Evolutionary conservation across 164 flowering plant species (phyloP), one percentile per base, ranked within the genome.

Genomic region (Pachysandra terminalis): DNA sequence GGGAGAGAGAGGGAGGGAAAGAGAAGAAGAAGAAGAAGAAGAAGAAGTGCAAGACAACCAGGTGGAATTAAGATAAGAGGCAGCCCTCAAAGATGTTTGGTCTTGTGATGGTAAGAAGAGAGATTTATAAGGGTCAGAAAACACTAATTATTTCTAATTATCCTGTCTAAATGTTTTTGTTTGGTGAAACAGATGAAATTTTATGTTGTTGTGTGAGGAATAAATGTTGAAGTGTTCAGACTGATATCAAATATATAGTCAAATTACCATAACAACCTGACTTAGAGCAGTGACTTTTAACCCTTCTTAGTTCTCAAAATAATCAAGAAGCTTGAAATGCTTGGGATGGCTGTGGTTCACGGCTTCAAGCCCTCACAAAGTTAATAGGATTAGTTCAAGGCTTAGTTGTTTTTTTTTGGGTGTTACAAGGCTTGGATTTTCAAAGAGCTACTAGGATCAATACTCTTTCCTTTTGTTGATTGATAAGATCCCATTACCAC

Each of bases 221-320:
- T 64, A 63, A 74, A 68, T 59, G 72, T 58, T 51, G 67, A 64
- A 63, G 17, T 40, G 27, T 52, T 61, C 37, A 65, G 65, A 58
- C 48, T 66, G 71, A 41, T 67, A 8, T 28, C 24, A 21, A 60
- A 23, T 22, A 10, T 49, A 67, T 22, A 23, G 26, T 9, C 51
- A 61, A 66, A 58, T 71, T 70, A 54, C 68, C 65, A 67, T 51
- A 54, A 67, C 28, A 10, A 25, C 60, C 25, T 49, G 65, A 26
- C 48, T 28, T 14, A 25, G 26, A 19, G 24, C 55, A 65, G 21
- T 59, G 37, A 35, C n/a, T 35, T 53, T 32, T 16, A 59, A 32
- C 49, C 64, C 58, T 56, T 48, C 27, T 17, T 53, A 35, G 60
- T 21, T 53, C 32, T 53, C 19, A 28, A 21, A 54, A 32, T 32